phyloP scores from a whole-genome alignment of 768 basidiomycete genomes.

The Cyclocybe aegerita region DNA sequence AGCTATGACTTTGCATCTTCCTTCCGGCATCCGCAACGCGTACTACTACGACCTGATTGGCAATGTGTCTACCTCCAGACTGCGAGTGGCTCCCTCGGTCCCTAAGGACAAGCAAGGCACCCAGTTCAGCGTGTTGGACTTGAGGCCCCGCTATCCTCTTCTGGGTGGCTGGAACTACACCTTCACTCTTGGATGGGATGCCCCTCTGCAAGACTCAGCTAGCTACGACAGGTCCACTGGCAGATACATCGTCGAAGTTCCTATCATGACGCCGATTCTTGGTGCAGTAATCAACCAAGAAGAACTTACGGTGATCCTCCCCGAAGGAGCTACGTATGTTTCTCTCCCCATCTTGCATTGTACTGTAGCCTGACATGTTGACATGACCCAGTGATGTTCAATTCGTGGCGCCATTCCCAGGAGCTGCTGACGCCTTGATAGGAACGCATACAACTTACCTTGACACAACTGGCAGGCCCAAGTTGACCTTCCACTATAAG shows the following conservation, averaged over 20 bases:
- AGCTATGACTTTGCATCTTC: constrained; percentile 77
- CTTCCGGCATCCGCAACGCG: constrained; percentile 74
- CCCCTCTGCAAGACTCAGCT: constrained; percentile 74
- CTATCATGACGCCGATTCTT: constrained; percentile 80
- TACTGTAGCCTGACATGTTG: constrained; percentile 5
- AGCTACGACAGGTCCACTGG: constrained; percentile 62
- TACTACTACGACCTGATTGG: constrained; percentile 94
- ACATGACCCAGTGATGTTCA: constrained; percentile 63
- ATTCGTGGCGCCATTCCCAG: constrained; percentile 75
- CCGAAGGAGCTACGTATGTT: constrained; percentile 88
- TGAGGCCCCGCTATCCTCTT: constrained; percentile 88
- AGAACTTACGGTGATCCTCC: constrained; percentile 77
- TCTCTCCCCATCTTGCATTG: background rate
- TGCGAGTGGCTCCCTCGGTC: constrained; percentile 68
- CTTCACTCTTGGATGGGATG: constrained; percentile 93
- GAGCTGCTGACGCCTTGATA: constrained; percentile 54
- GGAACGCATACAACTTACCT: constrained; percentile 86
- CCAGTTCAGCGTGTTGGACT: constrained; percentile 70
- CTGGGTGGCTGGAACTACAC: constrained; percentile 97
- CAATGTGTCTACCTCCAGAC: constrained; percentile 92
- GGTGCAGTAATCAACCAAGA: constrained; percentile 82
- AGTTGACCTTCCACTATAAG: constrained; percentile 69
- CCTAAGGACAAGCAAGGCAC: constrained; percentile 53
- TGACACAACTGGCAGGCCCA: constrained; percentile 87
- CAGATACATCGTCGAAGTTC: constrained; percentile 75